Conservation (phyloP, 768 basidiomycete genomes). For the Polyporus arcularius region DNA sequence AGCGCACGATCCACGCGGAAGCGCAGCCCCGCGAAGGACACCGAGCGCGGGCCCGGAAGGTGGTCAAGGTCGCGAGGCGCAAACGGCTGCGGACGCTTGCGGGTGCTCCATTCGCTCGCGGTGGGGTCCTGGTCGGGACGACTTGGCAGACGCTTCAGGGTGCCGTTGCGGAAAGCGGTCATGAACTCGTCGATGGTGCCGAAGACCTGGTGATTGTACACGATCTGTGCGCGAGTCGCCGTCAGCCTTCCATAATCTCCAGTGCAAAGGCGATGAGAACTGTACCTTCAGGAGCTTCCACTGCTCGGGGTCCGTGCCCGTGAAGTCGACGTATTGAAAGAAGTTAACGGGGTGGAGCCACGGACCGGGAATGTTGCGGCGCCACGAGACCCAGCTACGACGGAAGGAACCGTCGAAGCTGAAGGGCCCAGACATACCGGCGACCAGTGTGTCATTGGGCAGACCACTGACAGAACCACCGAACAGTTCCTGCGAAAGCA, state of each 20-base stretch:
- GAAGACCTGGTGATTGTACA: conserved; percentile 65
- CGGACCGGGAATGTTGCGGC: conserved; percentile 49
- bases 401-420: conserved; percentile 64
- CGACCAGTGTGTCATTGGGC: conserved; percentile 50
- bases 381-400: conserved; percentile 53
- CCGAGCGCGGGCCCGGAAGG: conserved; percentile 62
- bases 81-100: conserved; percentile 39
- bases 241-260: not conserved
- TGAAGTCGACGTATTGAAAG: conserved; percentile 58
- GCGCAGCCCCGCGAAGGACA: conserved; percentile 60
- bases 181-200: conserved; percentile 48
- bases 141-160: conserved; percentile 43
- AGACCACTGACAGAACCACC: conserved; percentile 44
- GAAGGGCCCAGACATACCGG: conserved; percentile 49
- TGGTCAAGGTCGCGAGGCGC: conserved; percentile 57
- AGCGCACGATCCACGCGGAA: conserved; percentile 54
- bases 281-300: conserved; percentile 57
- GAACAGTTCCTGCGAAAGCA: conserved; percentile 46
- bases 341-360: conserved; percentile 58
- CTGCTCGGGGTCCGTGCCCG: conserved; percentile 49
- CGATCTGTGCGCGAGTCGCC: conserved; percentile 37
- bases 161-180: conserved; percentile 53
- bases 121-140: conserved; percentile 31
- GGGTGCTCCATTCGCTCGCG: conserved; percentile 44
- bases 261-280: not conserved